Evolutionary conservation across 2,329 filamentous ascomycete genomes (phyloP).

Genomic region (Botrytis hyacinthi): DNA sequence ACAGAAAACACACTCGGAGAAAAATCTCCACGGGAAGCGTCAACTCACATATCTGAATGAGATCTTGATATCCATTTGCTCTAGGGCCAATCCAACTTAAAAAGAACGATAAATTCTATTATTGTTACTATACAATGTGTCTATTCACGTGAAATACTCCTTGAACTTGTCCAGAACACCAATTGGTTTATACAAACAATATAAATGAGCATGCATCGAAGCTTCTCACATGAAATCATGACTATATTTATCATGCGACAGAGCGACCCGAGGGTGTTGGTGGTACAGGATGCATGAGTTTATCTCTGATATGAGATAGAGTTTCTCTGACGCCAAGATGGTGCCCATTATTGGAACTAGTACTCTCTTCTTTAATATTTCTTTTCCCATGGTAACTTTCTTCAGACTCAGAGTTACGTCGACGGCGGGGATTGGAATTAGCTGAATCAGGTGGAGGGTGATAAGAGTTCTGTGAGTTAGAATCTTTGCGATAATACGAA

Average conservation of each 20-base stretch:
- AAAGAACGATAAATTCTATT: not conserved
- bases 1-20: not conserved
- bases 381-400: not conserved
- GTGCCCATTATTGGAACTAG: not conserved
- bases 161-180: not conserved
- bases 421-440: not conserved
- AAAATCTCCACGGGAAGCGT: not conserved
- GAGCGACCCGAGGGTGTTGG: not conserved
- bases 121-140: not conserved
- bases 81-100: rapidly evolving
- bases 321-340: not conserved
- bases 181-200: not conserved
- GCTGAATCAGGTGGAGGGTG: not conserved
- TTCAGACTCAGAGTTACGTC: not conserved
- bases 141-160: not conserved
- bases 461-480: not conserved
- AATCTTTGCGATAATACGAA: not conserved
- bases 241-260: not conserved
- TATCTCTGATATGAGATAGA: not conserved
- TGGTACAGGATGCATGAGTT: not conserved
- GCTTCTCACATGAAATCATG: not conserved
- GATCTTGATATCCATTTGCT: not conserved
- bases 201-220: not conserved
- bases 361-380: not conserved
- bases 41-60: not conserved